Conservation (phyloP, 2,329 filamentous ascomycete genomes). For the Aspergillus sclerotialis region DNA sequence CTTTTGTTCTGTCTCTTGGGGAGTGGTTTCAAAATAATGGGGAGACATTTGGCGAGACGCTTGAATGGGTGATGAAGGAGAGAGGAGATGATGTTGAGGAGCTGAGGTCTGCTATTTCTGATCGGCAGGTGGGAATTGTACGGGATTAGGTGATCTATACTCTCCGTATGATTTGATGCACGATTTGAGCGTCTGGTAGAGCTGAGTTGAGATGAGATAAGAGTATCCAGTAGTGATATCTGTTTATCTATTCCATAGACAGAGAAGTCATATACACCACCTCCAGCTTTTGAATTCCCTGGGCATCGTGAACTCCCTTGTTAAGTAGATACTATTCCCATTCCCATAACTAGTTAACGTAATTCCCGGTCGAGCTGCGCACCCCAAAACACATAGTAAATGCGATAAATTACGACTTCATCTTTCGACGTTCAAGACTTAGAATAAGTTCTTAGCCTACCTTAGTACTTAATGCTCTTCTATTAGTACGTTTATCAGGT, state of each 20-base stretch:
- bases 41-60: conserved; percentile 54
- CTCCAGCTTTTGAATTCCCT: background rate
- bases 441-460: too few species aligned
- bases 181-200: too few species aligned
- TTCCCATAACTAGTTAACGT: too few species aligned
- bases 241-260: background rate
- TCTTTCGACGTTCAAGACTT: too few species aligned
- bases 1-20: conserved; percentile 45
- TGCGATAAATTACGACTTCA: too few species aligned
- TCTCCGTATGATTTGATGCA: too few species aligned
- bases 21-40: conserved; percentile 60
- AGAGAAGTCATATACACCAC: background rate
- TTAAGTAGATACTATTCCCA: background rate
- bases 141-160: conserved; percentile 7
- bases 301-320: too few species aligned
- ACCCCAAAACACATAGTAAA: too few species aligned
- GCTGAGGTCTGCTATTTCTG: conserved; percentile 22
- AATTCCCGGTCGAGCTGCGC: too few species aligned
- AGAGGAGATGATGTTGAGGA: conserved; percentile 46
- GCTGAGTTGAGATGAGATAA: too few species aligned
- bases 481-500: too few species aligned
- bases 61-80: conserved; percentile 51
- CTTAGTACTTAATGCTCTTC: too few species aligned
- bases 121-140: conserved; percentile 26
- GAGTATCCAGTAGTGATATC: background rate